Evolutionary conservation across 495 filamentous ascomycete species (phyloP).

Genomic region (Penicillium taxi): DNA sequence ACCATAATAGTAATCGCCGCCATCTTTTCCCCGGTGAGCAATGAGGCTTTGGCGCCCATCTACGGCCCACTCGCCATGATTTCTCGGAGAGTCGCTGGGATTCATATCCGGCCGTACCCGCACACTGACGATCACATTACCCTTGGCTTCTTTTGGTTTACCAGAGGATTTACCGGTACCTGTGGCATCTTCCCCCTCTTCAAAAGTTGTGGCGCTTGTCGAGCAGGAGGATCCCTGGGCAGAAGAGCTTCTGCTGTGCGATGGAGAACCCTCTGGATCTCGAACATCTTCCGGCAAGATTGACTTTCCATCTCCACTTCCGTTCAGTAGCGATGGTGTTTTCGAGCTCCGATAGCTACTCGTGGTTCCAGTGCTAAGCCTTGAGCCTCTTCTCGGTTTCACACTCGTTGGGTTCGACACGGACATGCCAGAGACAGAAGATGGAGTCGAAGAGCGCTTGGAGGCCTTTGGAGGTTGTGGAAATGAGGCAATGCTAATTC

Average conservation of each 20-base stretch:
- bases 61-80: constrained; percentile 84
- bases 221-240: constrained; percentile 86
- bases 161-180: constrained; percentile 21
- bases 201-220: constrained; percentile 80
- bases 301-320: constrained; percentile 65
- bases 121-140: constrained; percentile 94
- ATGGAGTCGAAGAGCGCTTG: constrained; percentile 38
- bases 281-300: constrained; percentile 51
- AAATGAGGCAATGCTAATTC: constrained; percentile 85
- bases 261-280: constrained; percentile 70
- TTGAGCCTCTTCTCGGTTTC: constrained; percentile 30
- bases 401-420: constrained; percentile 20
- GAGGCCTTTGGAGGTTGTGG: constrained; percentile 73
- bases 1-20: constrained; percentile 91
- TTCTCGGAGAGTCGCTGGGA: constrained; percentile 48
- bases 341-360: constrained; percentile 46
- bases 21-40: constrained; percentile 78
- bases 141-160: constrained; percentile 61
- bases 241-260: constrained; percentile 81
- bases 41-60: constrained; percentile 78
- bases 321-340: constrained; percentile 69
- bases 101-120: constrained; percentile 75
- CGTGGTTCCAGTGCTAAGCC: constrained; percentile 32
- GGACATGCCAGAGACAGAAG: constrained; percentile 26
- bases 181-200: constrained; percentile 46